phyloP scores from a whole-genome alignment of 371 early-diverging fungal species.

The Mortierella sp. region DNA sequence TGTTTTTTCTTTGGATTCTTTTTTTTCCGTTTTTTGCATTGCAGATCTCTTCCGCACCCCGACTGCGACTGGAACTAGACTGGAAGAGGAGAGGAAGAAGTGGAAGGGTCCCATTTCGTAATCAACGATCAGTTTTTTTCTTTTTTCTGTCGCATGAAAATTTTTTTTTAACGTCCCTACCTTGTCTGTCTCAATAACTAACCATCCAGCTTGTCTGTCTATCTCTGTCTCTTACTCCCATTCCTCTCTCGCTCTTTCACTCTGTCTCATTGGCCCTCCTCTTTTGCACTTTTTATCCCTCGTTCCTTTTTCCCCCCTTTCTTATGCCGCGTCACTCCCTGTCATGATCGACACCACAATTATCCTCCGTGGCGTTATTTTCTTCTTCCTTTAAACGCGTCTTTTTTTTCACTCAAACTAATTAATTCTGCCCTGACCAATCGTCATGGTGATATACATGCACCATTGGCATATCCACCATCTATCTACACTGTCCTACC shows the following conservation, averaged over 20 bases:
- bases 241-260: background rate
- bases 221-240: background rate
- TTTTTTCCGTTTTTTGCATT: background rate
- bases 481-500: background rate
- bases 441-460: constrained; percentile 7
- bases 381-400: background rate
- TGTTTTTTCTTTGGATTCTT: background rate
- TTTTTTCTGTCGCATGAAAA: background rate
- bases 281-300: background rate
- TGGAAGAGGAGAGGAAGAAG: too few species aligned
- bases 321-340: background rate
- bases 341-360: background rate
- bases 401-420: background rate
- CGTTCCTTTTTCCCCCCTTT: background rate
- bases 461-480: background rate
- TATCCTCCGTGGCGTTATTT: background rate
- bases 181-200: background rate
- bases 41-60: background rate
- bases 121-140: background rate
- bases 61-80: background rate
- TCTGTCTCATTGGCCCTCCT: background rate
- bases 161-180: too few species aligned
- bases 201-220: background rate
- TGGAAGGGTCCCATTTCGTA: background rate
- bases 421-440: background rate